phyloP scores from a whole-genome alignment of 2,329 filamentous ascomycete genomes.

The Nannizzia gypsea region DNA sequence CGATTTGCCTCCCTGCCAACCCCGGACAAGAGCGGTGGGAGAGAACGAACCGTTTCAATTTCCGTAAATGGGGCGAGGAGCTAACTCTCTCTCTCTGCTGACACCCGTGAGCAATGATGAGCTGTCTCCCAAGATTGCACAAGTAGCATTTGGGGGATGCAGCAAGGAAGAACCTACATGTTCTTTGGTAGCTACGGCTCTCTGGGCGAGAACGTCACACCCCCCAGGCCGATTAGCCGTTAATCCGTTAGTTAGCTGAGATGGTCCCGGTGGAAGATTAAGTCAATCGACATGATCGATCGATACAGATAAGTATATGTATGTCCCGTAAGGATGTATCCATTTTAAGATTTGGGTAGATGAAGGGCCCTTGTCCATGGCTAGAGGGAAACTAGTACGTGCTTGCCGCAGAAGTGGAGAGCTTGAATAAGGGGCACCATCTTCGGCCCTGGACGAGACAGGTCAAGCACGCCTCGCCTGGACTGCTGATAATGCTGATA shows the following conservation, averaged over 20 bases:
- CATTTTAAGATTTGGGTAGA: neutral
- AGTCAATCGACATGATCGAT: neutral
- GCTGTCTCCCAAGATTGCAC: neutral
- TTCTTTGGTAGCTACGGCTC: neutral
- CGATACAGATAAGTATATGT: too few species aligned
- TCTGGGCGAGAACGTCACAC: too few species aligned
- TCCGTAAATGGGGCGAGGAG: neutral
- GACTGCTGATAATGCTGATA: neutral
- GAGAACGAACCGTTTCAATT: neutral
- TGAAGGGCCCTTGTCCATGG: neutral
- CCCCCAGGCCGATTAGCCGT: neutral
- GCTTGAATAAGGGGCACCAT: neutral
- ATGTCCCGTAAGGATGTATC: too few species aligned
- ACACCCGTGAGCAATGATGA: conserved; percentile 1
- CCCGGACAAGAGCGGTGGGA: neutral
- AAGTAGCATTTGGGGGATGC: neutral
- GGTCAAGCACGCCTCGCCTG: conserved; percentile 11
- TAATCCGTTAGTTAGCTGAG: neutral
- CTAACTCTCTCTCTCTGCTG: neutral
- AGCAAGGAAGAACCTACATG: neutral
- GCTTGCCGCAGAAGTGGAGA: neutral
- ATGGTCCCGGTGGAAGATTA: neutral
- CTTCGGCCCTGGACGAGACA: neutral
- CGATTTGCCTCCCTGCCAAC: neutral
- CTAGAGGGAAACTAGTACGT: neutral